Percentiles rank a stretch among this genome's conserved stretches.
Conservation (phyloP, 2,329 filamentous ascomycete species). For the Calonectria pteridis region DNA sequence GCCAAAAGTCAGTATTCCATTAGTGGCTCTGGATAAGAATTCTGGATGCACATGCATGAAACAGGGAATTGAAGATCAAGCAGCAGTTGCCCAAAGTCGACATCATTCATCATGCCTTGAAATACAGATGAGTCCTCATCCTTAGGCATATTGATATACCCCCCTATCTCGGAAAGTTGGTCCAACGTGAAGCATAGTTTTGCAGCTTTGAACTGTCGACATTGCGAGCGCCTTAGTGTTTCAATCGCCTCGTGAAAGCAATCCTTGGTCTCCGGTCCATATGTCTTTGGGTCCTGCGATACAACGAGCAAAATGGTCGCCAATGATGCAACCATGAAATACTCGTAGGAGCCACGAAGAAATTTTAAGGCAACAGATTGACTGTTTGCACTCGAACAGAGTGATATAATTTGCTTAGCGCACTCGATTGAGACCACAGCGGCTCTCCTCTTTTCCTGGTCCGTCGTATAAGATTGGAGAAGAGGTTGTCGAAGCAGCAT, state of each 20-base stretch:
- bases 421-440: background rate
- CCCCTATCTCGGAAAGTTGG: background rate
- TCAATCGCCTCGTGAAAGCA: background rate
- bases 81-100: background rate
- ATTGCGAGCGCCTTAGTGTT: background rate
- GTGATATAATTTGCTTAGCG: background rate
- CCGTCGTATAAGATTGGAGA: background rate
- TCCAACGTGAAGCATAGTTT: background rate
- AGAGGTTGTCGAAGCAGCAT: background rate
- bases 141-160: background rate
- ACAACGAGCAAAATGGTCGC: background rate
- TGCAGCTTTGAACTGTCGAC: background rate
- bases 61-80: background rate
- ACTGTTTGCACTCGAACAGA: background rate
- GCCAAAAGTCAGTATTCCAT: background rate
- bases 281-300: background rate
- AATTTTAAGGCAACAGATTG: background rate
- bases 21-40: no score
- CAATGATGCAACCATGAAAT: background rate
- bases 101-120: background rate
- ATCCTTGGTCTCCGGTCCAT: background rate
- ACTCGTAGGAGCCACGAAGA: background rate
- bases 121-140: background rate
- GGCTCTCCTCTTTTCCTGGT: background rate
- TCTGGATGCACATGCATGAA: background rate